Percentiles rank a stretch among this genome's conserved stretches.
phyloP scores from a whole-genome alignment of 2,329 filamentous ascomycete genomes.

The Diplodia mutila region DNA sequence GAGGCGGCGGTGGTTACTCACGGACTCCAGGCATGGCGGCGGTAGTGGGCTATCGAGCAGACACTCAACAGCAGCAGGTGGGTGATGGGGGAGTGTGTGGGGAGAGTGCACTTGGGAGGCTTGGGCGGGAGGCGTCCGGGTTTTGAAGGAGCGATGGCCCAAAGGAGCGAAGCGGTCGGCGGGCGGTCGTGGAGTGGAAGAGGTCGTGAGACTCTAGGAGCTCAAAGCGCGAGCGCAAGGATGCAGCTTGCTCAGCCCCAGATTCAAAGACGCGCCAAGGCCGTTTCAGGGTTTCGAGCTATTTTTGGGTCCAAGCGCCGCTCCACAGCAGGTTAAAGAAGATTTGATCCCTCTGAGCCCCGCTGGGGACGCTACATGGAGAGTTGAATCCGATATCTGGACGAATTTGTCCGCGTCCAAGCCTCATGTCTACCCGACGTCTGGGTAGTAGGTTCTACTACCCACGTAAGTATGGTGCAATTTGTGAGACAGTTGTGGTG shows the following conservation, averaged over 20 bases:
- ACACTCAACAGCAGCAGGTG: neutral
- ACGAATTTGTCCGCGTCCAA: too few relatives aligned
- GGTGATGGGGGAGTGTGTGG: neutral
- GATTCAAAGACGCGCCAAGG: conserved; percentile 17
- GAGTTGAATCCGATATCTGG: too few relatives aligned
- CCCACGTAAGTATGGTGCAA: too few relatives aligned
- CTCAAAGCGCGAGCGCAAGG: conserved; percentile 23
- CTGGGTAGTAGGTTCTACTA: too few relatives aligned
- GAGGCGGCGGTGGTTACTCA: conserved; percentile 35
- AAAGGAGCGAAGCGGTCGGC: conserved; percentile 25
- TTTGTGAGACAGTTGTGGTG: too few relatives aligned
- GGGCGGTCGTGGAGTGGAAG: conserved; percentile 25
- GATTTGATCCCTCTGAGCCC: too few relatives aligned
- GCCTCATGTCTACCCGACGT: too few relatives aligned
- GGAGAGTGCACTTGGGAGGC: conserved; percentile 6
- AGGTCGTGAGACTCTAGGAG: conserved; percentile 25
- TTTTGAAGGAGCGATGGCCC: conserved; percentile 24
- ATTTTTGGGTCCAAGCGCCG: conserved; percentile 26
- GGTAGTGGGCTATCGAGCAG: conserved; percentile 12
- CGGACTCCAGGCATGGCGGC: conserved; percentile 45
- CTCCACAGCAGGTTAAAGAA: neutral
- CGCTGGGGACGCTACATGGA: too few relatives aligned
- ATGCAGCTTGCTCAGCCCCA: conserved; percentile 27
- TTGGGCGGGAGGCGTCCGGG: conserved; percentile 19
- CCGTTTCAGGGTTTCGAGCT: conserved; percentile 24